Base-by-base conservation (phyloP, 106 monocot genomes). In the Platanthera zijinensis region DNA sequence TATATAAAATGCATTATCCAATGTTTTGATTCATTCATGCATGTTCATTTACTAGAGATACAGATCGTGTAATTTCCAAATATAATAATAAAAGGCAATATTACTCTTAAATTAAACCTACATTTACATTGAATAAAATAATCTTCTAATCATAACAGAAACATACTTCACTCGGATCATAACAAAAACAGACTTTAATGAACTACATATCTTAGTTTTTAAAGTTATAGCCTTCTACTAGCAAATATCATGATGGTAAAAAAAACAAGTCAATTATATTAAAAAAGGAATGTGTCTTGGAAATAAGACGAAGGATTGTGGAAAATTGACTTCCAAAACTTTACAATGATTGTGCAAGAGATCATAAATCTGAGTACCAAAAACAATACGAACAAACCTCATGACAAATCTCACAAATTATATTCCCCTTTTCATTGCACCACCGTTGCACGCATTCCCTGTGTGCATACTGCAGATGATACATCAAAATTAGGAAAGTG, bases 341-440 rank as follows among this genome's bases (percentile, higher is more conserved):
- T 8, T 48, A 22, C 10, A 0, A 21, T 53, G 6, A 21, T 14
- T 39, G 3, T 21, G 9, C 10, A 75, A 50, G n/a, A 32, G 3
- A 22, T 52, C 7, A 53, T 5, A 25, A 66, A 66, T 3, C 25
- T n/a, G 11, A 4, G 9, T 4, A 30, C 39, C 10, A 66, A 66
- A 63, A 66, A 66, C 32, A 32, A 66, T 47, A 12, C 68, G 47
- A 57, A 69, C 85, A 84, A 75, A 93, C 96, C 89, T 93, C 81
- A 80, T 93, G 93, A 83, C 93, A 93, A 25, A 96, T 96, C 80
- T 96, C 96, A 82, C 96, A 96, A 63, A 79, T 91, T 78, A 85
- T 91, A 82, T 96, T 87, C 52, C 93, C 91, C 82, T 97, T 97
- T 80, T 97, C 96, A 83, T 97, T 86, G 81, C 93, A 86, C 96